Percentiles rank a stretch among this genome's conserved stretches.
Evolutionary conservation across 805 yeast genomes (phyloP).

Genomic region (Metschnikowia bowlesiae): DNA sequence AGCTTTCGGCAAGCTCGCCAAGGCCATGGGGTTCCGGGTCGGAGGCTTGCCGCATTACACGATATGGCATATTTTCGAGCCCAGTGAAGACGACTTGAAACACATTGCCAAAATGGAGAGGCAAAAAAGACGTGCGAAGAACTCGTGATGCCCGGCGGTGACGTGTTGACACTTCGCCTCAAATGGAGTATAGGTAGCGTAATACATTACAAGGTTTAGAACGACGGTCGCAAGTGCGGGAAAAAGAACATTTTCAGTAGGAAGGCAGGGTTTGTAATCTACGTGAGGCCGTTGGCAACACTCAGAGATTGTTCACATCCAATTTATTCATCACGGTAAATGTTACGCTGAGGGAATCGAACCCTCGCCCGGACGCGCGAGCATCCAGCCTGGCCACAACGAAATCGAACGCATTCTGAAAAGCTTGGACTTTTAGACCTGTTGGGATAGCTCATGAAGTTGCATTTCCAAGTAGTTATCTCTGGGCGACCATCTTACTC

Average conservation of each 20-base stretch:
- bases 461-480: too few relatives aligned
- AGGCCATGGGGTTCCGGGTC: slow-evolving; percentile 70
- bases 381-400: slow-evolving; percentile 17
- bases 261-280: slow-evolving; percentile 49
- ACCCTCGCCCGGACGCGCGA: slow-evolving; percentile 14
- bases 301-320: slow-evolving; percentile 53
- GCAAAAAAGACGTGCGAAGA: slow-evolving; percentile 46
- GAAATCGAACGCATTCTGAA: neutral
- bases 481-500: too few relatives aligned
- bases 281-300: slow-evolving; percentile 35
- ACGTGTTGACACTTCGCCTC: neutral
- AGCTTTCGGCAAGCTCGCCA: slow-evolving; percentile 81
- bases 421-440: too few relatives aligned
- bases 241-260: slow-evolving; percentile 37
- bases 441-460: too few relatives aligned
- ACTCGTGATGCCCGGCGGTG: neutral
- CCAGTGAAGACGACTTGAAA: slow-evolving; percentile 76
- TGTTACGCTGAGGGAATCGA: slow-evolving; percentile 20
- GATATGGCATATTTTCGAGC: slow-evolving; percentile 87
- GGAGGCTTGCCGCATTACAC: slow-evolving; percentile 90
- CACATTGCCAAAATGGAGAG: slow-evolving; percentile 68
- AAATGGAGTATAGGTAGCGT: neutral
- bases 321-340: slow-evolving; percentile 39
- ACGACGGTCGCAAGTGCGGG: neutral
- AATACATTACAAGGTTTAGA: neutral